Base-by-base conservation (phyloP, 2,329 filamentous ascomycete species). In the Pleurostoma richardsiae region DNA sequence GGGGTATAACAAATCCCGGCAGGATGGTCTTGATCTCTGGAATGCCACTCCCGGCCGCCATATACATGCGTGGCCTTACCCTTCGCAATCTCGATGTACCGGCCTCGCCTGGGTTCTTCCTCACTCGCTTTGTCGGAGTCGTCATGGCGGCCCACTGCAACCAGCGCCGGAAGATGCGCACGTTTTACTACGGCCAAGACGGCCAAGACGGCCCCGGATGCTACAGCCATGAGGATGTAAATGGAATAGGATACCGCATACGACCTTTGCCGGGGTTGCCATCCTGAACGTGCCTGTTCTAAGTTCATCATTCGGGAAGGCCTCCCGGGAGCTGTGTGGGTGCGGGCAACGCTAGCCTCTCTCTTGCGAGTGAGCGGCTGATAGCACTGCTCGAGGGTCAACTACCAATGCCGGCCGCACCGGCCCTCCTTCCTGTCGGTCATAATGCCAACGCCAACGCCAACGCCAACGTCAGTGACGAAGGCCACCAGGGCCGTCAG, bases 1-100 rank as follows among this genome's bases (percentile, higher is more conserved):
- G 67, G 1, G 77, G 77, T 40, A 82, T 81, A 10, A 76, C 74
- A 57, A 82, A 82, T n/a, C 79, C 78, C 4, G 74, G 78, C 3
- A 82, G 61, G 38, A 82, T 77, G 2, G 77, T 80, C 59, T 82
- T 82, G 64, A 82, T 81, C 59, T 82, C 79, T 0, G 79, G 79
- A 31, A 83, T 82, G 0, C 79, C 79, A 49, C 69, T 74, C 5
- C 79, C 79, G 31, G 76, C 73, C 4, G 77, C 76, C 73, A 81
- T 77, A 54, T 79, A 82, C 67, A 81, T 79, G 4, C 67, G 81
- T 79, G 4, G 60, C 65, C 57, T 81, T 82, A 0, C 70, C 73
- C 28, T 53, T 51, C 6, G 60, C 41, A 2, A 52, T 47, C 43
- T n/a, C 43, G 41, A 49, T 54, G 41, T 19, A 49, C 41, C 38